A percentile compares a stretch with the other conserved stretches of the same genome.
These are phyloP conservation scores for Candida sanyaensis DNA, from an alignment of 1,139 yeast genomes.

Conservation along the genomic window DNA sequence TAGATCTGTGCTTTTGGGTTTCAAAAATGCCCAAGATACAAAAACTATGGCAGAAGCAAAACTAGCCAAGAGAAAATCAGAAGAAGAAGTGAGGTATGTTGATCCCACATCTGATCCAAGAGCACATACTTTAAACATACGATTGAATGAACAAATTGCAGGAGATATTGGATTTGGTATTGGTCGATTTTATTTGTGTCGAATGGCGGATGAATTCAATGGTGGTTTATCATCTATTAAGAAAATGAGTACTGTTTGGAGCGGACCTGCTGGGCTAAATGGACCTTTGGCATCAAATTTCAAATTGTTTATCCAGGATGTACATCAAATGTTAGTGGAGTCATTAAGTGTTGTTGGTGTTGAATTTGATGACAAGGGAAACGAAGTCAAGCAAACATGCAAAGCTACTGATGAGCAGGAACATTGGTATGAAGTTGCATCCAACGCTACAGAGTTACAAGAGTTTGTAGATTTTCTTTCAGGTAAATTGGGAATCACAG, in stretches of 20 bases:
- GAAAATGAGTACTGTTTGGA: slow-evolving; percentile 30
- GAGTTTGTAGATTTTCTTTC: slow-evolving; percentile 31
- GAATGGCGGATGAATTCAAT: slow-evolving; percentile 39
- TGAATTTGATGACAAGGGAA: slow-evolving; percentile 28
- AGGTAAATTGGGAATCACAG: slow-evolving; percentile 17
- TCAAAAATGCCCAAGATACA: slow-evolving; percentile 31
- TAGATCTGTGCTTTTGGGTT: slow-evolving; percentile 40
- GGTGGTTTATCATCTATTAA: slow-evolving; percentile 44
- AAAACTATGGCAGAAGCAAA: slow-evolving; percentile 35
- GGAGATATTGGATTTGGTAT: slow-evolving; percentile 50
- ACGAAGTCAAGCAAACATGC: slow-evolving; percentile 21
- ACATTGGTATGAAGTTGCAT: slow-evolving; percentile 50
- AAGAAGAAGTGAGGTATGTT: slow-evolving; percentile 33
- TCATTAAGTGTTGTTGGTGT: slow-evolving; percentile 32
- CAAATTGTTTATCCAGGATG: slow-evolving; percentile 54
- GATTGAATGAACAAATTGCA: slow-evolving; percentile 43
- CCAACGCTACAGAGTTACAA: slow-evolving; percentile 30
- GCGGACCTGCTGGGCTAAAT: slow-evolving; percentile 18
- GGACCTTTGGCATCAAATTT: slow-evolving; percentile 36
- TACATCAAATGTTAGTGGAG: slow-evolving; percentile 34
- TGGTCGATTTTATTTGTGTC: slow-evolving; percentile 48
- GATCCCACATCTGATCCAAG: slow-evolving; percentile 48
- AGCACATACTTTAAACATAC: slow-evolving; percentile 36
- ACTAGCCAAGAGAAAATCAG: slow-evolving; percentile 27
- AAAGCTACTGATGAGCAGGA: slow-evolving; percentile 14